Evolutionary conservation across 164 flowering plant species (phyloP).

Genomic region (Sedum album): DNA sequence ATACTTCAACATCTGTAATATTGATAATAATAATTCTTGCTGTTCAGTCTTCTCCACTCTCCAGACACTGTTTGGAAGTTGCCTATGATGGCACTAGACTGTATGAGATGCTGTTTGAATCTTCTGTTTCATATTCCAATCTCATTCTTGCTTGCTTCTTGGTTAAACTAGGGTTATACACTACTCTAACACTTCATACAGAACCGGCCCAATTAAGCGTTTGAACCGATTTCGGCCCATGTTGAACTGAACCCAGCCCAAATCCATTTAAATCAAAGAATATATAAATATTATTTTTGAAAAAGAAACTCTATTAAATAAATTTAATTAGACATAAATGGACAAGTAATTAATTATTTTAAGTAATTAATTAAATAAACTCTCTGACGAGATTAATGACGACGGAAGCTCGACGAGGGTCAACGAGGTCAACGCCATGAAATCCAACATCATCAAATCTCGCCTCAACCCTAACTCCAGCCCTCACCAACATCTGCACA

Average conservation of each 20-base stretch:
- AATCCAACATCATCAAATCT: slow-evolving; percentile 47
- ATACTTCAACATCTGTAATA: not conserved
- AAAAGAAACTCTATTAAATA: too few species aligned
- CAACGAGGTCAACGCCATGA: slow-evolving; percentile 38
- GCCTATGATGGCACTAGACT: not conserved
- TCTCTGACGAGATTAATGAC: slow-evolving; percentile 28
- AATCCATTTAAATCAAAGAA: too few species aligned
- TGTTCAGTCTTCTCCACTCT: not conserved
- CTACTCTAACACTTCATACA: too few species aligned
- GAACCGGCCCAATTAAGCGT: too few species aligned
- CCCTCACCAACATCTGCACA: slow-evolving; percentile 29
- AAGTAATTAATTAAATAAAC: slow-evolving; percentile 37
- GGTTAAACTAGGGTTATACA: not conserved
- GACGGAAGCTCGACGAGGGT: slow-evolving; percentile 23
- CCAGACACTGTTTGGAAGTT: not conserved
- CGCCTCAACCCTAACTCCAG: slow-evolving; percentile 41
- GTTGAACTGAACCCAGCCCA: too few species aligned
- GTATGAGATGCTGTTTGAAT: not conserved
- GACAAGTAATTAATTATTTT: too few species aligned
- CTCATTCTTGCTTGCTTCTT: not conserved
- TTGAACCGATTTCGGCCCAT: too few species aligned
- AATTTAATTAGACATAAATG: too few species aligned
- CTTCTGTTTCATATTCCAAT: not conserved
- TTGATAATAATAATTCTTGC: not conserved
- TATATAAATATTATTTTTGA: too few species aligned